Evolutionary conservation across 1,139 yeast genomes (phyloP), one percentile per base, ranked within the genome.

Genomic region (Yamadazyma atmosphaerica): DNA sequence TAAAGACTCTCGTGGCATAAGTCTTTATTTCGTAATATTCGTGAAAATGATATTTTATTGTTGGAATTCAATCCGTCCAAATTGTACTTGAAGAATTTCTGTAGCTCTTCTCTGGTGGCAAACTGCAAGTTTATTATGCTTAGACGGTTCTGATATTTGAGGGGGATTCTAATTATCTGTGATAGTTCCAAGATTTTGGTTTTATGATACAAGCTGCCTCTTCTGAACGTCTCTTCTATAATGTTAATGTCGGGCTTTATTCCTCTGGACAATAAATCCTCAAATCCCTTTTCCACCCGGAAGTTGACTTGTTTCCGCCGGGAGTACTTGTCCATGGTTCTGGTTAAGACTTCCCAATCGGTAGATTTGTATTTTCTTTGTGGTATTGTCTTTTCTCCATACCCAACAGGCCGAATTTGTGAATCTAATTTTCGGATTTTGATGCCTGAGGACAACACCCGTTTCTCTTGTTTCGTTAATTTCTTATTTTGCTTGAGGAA

Each of bases 251-350:
- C 74, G 0, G 76, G 76, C 29, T 56, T 51, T 4, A 69, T 58
- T 0, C 75, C 76, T 37, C 55, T 55, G 14, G 58, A 47, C 25
- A 67, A 38, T 8, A 71, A 42, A 14, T 62, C 69, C 8, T 48
- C 47, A 37, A 71, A 65, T 8, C 76, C 77, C 33, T 55, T 51
- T 15, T 56, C 54, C 26, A 67, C 48, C 27, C 76, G 47, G 44
- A 61, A 68, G 22, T 56, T 56, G 1, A 65, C 51, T 39, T 70
- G 74, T 8, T 15, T 14, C n/a, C 17, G 16, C 3, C 31, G 17
- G 7, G 11, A 16, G 12, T 4, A 14, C 16, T 28, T 28, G 13
- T 14, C 12, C 13, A 16, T 28, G 7, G 34, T 24, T 35, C 41
- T 37, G n/a, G 17, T 21, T 18, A 44, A 32, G n/a, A 40, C 39